Conservation (phyloP, 1,284 basidiomycete species). For the Leccinum pachyderme region DNA sequence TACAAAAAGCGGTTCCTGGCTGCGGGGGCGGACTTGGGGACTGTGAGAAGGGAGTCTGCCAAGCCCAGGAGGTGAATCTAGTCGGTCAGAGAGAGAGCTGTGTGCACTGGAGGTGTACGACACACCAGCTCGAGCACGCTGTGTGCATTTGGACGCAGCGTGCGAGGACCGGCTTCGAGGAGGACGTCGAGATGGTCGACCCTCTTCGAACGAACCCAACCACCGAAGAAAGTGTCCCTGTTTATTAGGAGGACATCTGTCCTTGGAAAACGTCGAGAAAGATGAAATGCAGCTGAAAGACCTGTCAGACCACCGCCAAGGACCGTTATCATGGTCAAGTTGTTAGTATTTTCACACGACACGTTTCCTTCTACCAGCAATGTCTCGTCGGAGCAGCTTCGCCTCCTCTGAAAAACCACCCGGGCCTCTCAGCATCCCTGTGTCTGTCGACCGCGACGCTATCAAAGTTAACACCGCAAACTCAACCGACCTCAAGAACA, state of each 20-base stretch:
- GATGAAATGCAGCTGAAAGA: slow-evolving; percentile 77
- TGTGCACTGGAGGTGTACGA: slow-evolving; percentile 14
- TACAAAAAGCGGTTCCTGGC: slow-evolving; percentile 76
- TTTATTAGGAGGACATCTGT: slow-evolving; percentile 71
- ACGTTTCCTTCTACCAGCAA: not conserved
- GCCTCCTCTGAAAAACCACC: slow-evolving; percentile 45
- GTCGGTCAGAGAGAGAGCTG: slow-evolving; percentile 17
- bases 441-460: slow-evolving; percentile 51
- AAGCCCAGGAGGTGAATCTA: slow-evolving; percentile 78
- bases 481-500: slow-evolving; percentile 80
- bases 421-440: slow-evolving; percentile 52
- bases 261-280: slow-evolving; percentile 63
- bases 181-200: slow-evolving; percentile 49
- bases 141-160: slow-evolving; percentile 72
- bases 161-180: slow-evolving; percentile 83
- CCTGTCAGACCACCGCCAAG: slow-evolving; percentile 84
- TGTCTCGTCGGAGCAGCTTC: slow-evolving; percentile 34
- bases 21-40: slow-evolving; percentile 64
- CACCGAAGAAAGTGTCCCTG: slow-evolving; percentile 63
- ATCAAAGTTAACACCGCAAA: slow-evolving; percentile 86
- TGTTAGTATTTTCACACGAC: slow-evolving; percentile 21
- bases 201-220: slow-evolving; percentile 76
- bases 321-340: slow-evolving; percentile 48
- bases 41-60: slow-evolving; percentile 55
- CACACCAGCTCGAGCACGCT: slow-evolving; percentile 79